phyloP scores from a whole-genome alignment of 2,329 filamentous ascomycete species.

The Pyrenophora seminiperda region DNA sequence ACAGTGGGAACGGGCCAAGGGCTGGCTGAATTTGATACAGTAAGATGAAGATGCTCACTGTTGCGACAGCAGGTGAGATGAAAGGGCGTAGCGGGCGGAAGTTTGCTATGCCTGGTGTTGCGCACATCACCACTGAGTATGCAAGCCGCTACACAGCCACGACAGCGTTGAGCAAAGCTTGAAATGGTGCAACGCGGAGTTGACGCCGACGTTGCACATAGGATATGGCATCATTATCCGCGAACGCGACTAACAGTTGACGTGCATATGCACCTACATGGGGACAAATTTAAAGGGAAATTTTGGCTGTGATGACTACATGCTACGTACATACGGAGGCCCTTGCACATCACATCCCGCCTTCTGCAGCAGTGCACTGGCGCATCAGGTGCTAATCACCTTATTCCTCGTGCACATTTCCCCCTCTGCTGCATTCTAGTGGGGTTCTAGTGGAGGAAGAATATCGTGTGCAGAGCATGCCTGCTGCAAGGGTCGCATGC shows the following conservation, averaged over 20 bases:
- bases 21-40: too few species aligned
- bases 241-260: constrained; percentile 5
- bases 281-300: constrained; percentile 1
- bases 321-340: too few species aligned
- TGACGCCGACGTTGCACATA: constrained; percentile 13
- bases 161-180: constrained; percentile 8
- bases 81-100: not conserved
- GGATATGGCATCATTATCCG: not conserved
- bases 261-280: constrained; percentile 7
- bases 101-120: constrained; percentile 7
- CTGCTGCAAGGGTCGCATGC: constrained; percentile 14
- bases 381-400: constrained; percentile 3
- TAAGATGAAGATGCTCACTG: too few species aligned
- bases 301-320: too few species aligned
- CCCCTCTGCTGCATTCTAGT: constrained; percentile 31
- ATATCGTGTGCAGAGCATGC: constrained; percentile 7
- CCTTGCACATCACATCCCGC: too few species aligned
- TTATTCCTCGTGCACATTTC: constrained; percentile 18
- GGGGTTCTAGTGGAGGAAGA: constrained; percentile 30
- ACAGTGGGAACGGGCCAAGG: too few species aligned
- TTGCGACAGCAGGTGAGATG: too few species aligned
- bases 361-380: too few species aligned
- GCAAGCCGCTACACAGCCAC: constrained; percentile 17
- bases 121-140: constrained; percentile 11
- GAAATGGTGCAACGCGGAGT: constrained; percentile 17